Conservation (phyloP, 2,329 filamentous ascomycete genomes). For the Coniochaeta pulveracea region DNA sequence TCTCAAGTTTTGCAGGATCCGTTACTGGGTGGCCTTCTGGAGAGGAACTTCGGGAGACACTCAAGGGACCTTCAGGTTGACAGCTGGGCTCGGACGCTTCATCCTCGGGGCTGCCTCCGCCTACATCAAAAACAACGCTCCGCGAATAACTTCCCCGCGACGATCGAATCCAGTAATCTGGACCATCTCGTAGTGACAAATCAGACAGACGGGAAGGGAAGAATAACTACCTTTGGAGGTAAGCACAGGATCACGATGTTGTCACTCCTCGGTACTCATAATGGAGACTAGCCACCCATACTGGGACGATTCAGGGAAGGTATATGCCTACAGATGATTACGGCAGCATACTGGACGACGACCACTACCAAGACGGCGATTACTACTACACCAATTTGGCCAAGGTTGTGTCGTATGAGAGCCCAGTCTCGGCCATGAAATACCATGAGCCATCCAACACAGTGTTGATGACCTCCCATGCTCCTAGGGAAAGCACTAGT, state of each 20-base stretch:
- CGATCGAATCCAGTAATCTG: constrained; percentile 9
- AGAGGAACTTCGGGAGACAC: constrained; percentile 20
- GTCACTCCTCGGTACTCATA: constrained; percentile 1
- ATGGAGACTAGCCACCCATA: constrained; percentile 19
- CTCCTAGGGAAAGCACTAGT: constrained; percentile 15
- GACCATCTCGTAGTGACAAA: background rate
- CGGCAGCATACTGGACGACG: constrained; percentile 26
- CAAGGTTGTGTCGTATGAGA: constrained; percentile 7
- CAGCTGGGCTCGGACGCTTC: constrained; percentile 13
- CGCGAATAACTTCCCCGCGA: no score
- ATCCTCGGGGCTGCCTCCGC: constrained; percentile 20
- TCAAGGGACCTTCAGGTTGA: constrained; percentile 18
- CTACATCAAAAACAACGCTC: constrained; percentile 22
- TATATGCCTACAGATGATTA: constrained; percentile 32
- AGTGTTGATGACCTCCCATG: constrained; percentile 29
- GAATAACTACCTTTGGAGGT: constrained; percentile 7
- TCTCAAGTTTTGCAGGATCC: constrained; percentile 18
- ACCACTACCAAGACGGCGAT: no score
- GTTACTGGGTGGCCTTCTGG: constrained; percentile 20
- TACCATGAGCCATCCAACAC: constrained; percentile 30
- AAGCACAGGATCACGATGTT: background rate
- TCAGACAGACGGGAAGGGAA: background rate
- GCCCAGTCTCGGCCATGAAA: constrained; percentile 30
- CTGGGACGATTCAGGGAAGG: constrained; percentile 22
- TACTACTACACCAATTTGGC: background rate